Base-by-base conservation (phyloP, 352 stramenopile species). In the Phytopythium sindhum region DNA sequence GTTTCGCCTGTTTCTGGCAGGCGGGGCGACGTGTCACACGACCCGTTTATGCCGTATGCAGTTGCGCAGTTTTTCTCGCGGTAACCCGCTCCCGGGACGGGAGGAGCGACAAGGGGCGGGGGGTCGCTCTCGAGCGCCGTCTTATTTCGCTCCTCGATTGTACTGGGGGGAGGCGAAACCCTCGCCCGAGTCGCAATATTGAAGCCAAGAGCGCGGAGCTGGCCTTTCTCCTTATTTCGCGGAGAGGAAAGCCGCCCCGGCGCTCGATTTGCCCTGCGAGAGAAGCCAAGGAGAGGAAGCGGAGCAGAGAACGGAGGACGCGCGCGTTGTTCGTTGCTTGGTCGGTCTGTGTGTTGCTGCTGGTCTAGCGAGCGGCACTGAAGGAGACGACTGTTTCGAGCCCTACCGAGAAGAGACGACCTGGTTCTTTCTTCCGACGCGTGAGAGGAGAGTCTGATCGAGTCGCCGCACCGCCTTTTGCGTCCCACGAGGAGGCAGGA, bases 181-280 rank as follows among this genome's bases (percentile, higher is more conserved):
- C 35, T 31, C 21, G 8, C 37, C 6, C 56, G 56, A 61, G 56
- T 61, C 56, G 35, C 56, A 51, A 61, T 61, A 61, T 61, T 61
- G 56, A 61, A 61, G 56, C 56, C 56, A 61, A 61, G 56, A 61
- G 56, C 56, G 41, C 56, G 56, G 56, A 60, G 33, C 48, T 28
- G 19, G 26, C 56, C 56, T 53, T 41, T 39, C 56, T 53, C 56
- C 7, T n/a, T 4, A 39, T 23, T 42, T 44, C 37, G 37, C 37
- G 37, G 37, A n/a, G 12, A 44, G 52, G 31, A 57, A 33, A 42
- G 28, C 21, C 52, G 17, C 2, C 56, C 41, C 24, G 15, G 24
- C 24, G 56, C 56, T 51, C 24, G 21, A 26, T n/a, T 61, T n/a
- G 52, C 24, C 56, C 37, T 28, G 56, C 54, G 23, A 60, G 48